phyloP scores from a whole-genome alignment of 2,329 filamentous ascomycete species.

The Scleromitrula shiraiana region DNA sequence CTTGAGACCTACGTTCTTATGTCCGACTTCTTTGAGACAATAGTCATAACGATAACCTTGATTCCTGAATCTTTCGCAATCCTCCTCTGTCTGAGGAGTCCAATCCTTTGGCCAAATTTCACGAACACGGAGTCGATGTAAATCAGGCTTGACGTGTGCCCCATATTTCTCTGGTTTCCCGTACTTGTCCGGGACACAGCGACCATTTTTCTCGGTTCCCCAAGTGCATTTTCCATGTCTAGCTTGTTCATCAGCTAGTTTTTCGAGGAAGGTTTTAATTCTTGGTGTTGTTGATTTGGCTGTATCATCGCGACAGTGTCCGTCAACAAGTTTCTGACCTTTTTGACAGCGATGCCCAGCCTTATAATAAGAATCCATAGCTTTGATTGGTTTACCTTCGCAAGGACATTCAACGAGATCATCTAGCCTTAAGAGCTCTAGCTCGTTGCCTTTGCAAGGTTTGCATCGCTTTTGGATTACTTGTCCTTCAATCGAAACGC shows the following conservation, averaged over 20 bases:
- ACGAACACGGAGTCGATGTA: not conserved
- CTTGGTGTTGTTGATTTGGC: not conserved
- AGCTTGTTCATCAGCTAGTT: not conserved
- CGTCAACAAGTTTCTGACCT: not conserved
- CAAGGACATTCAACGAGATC: not conserved
- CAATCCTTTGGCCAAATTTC: conserved; percentile 4
- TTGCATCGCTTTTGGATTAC: not conserved
- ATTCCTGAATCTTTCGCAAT: not conserved
- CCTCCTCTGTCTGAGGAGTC: not conserved
- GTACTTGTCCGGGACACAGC: not conserved
- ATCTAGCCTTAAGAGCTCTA: not conserved
- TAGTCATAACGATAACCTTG: not conserved
- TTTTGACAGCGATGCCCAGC: not conserved
- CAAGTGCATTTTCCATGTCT: not conserved
- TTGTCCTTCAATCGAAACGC: too few species aligned
- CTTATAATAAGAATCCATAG: not conserved
- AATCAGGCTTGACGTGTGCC: too few species aligned
- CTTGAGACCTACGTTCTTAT: conserved; percentile 4
- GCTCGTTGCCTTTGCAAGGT: not conserved
- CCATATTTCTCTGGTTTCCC: not conserved
- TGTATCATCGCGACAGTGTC: not conserved
- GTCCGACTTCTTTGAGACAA: not conserved
- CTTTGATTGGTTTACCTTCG: not conserved
- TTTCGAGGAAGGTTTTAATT: not conserved
- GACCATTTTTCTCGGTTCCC: not conserved